phyloP scores from a whole-genome alignment of 441 rosid genomes.

The Biscutella laevigata region DNA sequence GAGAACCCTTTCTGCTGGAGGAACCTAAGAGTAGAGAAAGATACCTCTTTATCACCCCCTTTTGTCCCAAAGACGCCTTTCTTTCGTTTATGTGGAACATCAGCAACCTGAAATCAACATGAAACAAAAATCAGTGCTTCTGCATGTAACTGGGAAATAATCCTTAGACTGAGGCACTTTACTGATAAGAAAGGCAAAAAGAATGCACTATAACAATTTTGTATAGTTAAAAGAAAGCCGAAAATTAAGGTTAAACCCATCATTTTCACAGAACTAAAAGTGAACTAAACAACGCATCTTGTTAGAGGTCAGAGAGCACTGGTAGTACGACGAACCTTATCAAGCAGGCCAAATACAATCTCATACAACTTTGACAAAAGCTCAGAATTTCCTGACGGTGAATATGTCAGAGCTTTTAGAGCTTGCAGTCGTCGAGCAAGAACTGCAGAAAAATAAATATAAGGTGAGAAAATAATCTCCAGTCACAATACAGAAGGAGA shows the following conservation, averaged over 20 bases:
- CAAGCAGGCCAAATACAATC: slow-evolving; percentile 91
- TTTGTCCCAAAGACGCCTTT: slow-evolving; percentile 92
- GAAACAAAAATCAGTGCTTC: slow-evolving; percentile 8
- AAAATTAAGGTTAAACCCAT: slow-evolving; percentile 7
- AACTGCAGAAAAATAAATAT: slow-evolving; percentile 41
- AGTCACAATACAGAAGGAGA: slow-evolving; percentile 6
- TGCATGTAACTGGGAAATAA: background rate
- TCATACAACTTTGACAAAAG: slow-evolving; percentile 77
- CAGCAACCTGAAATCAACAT: slow-evolving; percentile 62
- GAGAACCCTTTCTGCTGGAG: background rate
- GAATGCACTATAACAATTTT: background rate
- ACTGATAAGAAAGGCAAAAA: background rate
- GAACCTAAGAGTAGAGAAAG: slow-evolving; percentile 20
- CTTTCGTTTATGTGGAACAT: slow-evolving; percentile 79
- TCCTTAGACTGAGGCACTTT: background rate
- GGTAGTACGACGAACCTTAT: slow-evolving; percentile 51
- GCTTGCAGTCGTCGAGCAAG: slow-evolving; percentile 97
- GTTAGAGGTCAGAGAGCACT: slow-evolving; percentile 17
- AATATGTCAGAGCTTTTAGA: slow-evolving; percentile 90
- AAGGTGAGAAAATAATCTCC: slow-evolving; percentile 29
- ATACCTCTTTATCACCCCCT: slow-evolving; percentile 98
- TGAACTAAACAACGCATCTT: slow-evolving; percentile 2
- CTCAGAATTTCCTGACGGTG: slow-evolving; percentile 76
- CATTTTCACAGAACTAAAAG: background rate
- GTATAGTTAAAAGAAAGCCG: background rate